Conservation (phyloP, 768 basidiomycete species). For the Agrocybe chaxingu region DNA sequence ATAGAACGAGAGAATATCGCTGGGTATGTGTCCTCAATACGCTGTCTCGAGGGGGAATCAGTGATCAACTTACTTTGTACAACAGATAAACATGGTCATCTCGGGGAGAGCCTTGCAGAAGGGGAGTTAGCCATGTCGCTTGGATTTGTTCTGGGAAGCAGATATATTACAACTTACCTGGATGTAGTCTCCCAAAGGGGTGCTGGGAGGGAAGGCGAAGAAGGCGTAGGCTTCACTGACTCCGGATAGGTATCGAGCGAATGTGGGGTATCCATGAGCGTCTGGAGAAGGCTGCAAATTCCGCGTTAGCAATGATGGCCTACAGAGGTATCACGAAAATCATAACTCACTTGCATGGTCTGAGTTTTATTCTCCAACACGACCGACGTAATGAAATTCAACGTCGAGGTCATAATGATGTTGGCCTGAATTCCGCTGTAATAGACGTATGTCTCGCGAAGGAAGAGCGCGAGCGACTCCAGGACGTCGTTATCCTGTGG, state of each 20-base stretch:
- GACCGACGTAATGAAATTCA: constrained; percentile 31
- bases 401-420: constrained; percentile 30
- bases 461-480: constrained; percentile 28
- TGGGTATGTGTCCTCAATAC: constrained; percentile 10
- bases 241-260: constrained; percentile 28
- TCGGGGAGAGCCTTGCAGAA: constrained; percentile 32
- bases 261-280: constrained; percentile 18
- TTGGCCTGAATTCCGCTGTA: constrained; percentile 28
- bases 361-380: constrained; percentile 12
- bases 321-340: not conserved
- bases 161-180: constrained; percentile 3
- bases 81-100: constrained; percentile 26
- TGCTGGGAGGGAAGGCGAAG: constrained; percentile 30
- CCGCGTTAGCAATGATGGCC: not conserved
- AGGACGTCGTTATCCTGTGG: constrained; percentile 27
- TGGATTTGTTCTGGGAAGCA: too few species aligned
- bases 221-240: constrained; percentile 30
- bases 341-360: constrained; percentile 4
- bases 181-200: constrained; percentile 28
- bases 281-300: constrained; percentile 6
- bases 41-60: too few species aligned
- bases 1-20: constrained; percentile 39
- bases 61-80: constrained; percentile 30
- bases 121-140: too few species aligned
- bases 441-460: constrained; percentile 24